These are phyloP conservation scores for Chlorella variabilis DNA, from an alignment of 163 green algal species.

Conservation along the genomic window DNA sequence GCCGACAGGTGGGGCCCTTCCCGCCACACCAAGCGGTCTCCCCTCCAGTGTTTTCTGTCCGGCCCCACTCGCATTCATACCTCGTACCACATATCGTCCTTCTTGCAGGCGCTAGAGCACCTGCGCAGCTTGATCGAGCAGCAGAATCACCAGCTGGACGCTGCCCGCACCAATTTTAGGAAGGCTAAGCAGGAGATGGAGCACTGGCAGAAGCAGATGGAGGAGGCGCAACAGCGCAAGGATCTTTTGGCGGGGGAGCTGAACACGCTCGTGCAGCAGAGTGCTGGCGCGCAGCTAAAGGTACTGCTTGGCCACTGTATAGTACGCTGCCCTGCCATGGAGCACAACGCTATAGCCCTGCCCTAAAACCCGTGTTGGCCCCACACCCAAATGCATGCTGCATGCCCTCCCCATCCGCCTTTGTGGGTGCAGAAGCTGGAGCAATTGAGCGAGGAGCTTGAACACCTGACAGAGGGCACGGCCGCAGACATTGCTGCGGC, in stretches of 20 bases:
- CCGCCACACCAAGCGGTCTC: no score
- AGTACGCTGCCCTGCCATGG: no score
- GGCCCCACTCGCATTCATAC: no score
- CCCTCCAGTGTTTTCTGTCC: no score
- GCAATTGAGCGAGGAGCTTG: slow-evolving; percentile 35
- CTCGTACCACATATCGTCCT: no score
- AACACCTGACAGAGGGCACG: slow-evolving; percentile 2
- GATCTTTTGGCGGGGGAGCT: slow-evolving; percentile 69
- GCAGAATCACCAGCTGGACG: slow-evolving; percentile 58
- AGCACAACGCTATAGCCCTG: no score
- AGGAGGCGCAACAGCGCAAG: slow-evolving; percentile 58
- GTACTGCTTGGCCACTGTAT: background rate
- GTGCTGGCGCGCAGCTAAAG: slow-evolving; percentile 46
- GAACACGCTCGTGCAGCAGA: slow-evolving; percentile 61
- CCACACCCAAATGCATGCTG: no score
- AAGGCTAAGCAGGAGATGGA: slow-evolving; percentile 55
- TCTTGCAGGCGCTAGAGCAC: slow-evolving; percentile 57
- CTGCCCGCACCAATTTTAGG: slow-evolving; percentile 38
- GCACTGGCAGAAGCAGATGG: slow-evolving; percentile 29
- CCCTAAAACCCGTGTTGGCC: no score
- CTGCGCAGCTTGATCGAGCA: slow-evolving; percentile 69
- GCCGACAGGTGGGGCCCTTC: slow-evolving; percentile 9
- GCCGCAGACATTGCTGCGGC: background rate
- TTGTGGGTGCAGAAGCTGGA: slow-evolving; percentile 47
- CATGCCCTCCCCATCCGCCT: background rate